Evolutionary conservation across 768 basidiomycete genomes (phyloP), one percentile per base, ranked within the genome.

Genomic region (Tulasnella sp.): DNA sequence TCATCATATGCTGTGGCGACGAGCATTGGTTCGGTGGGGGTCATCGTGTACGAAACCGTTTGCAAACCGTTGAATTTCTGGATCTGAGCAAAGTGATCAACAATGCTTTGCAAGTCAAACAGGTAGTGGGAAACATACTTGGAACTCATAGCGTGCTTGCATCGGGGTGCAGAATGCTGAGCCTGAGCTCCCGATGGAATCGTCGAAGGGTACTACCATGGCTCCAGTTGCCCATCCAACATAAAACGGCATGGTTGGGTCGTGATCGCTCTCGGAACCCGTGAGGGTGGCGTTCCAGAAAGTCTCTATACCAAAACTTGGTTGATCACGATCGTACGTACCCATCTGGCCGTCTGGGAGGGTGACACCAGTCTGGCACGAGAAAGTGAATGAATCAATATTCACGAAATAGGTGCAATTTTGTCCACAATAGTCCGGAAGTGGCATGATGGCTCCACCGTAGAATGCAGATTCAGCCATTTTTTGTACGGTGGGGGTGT

Each of bases 251-350:
- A 68, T 68, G 16, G 62, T 68, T 2, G 62, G 62, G 12, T 68
- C 62, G 34, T 68, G 62, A 19, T 68, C 62, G 12, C 31, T 12
- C 14, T 68, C 62, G 0, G 62, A 36, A 10, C 62, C 62, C 0
- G 62, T 68, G 18, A 68, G 62, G 12, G 62, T 68, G 62, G 62
- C 62, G 62, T 68, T 68, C 62, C 62, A 68, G 14, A 68, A 68
- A 6, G 62, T 68, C 62, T 68, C 31, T 8, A 68, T 14, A 12
- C 62, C 62, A 0, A 34, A 34, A 0, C 62, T 34, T 31, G 62
- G 62, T 31, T 68, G 27, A 12, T 68, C 6, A 27, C 31, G 62
- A 68, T 68, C 62, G 62, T 24, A 68, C 5, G 62, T 68, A 34
- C 62, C 62, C 62, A 68, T 68, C 62, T 68, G 62, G 62, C 62